Conservation (phyloP, 208 protist species). For the Crithidia sp. region DNA sequence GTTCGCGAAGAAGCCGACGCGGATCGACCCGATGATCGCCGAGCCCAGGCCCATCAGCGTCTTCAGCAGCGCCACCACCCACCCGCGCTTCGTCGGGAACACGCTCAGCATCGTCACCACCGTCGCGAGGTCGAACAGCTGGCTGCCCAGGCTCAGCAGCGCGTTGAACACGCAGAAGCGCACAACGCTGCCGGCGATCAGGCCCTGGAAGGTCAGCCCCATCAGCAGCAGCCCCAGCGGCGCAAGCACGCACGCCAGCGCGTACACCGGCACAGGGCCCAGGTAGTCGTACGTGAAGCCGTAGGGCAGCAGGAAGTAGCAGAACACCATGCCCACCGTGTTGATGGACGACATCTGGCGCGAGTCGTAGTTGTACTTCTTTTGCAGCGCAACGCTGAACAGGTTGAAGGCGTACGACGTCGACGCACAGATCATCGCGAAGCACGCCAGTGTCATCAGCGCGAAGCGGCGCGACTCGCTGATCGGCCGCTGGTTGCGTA, state of each 20-base stretch:
- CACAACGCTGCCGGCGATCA: constrained; percentile 43
- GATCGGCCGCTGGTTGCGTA: constrained; percentile 30
- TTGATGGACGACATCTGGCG: constrained; percentile 64
- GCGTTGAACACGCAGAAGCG: constrained; percentile 46
- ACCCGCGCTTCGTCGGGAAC: constrained; percentile 60
- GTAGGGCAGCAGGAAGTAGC: constrained; percentile 53
- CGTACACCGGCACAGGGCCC: constrained; percentile 49
- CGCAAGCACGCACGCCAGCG: constrained; percentile 30
- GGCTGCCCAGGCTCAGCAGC: constrained; percentile 41
- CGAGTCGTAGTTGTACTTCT: constrained; percentile 40
- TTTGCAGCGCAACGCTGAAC: constrained; percentile 38
- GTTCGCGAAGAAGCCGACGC: constrained; percentile 55
- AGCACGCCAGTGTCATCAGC: constrained; percentile 37
- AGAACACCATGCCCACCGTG: constrained; percentile 48
- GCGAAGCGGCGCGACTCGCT: constrained; percentile 49
- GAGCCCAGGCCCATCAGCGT: constrained; percentile 71
- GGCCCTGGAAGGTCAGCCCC: constrained; percentile 51
- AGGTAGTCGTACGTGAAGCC: constrained; percentile 60
- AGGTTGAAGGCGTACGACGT: constrained; percentile 57
- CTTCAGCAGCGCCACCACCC: constrained; percentile 69
- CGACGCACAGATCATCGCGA: constrained; percentile 34
- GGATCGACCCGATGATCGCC: constrained; percentile 57
- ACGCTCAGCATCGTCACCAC: constrained; percentile 59
- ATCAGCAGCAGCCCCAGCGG: constrained; percentile 47
- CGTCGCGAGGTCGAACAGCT: constrained; percentile 59